phyloP scores from a whole-genome alignment of 2,329 filamentous ascomycete genomes.

The Sporothrix globosa region DNA sequence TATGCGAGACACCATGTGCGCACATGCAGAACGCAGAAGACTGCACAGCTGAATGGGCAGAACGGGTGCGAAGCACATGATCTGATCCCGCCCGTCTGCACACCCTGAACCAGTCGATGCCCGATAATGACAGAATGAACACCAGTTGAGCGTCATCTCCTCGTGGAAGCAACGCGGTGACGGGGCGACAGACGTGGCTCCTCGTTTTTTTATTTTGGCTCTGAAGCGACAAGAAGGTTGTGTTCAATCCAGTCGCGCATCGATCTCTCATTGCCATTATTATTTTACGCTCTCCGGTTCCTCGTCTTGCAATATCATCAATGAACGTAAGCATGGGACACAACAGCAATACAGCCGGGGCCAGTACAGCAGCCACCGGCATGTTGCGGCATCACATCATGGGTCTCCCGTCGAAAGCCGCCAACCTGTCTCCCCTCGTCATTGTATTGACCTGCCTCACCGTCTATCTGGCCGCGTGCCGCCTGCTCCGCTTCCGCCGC shows the following conservation, averaged over 20 bases:
- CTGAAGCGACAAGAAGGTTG: too few species aligned
- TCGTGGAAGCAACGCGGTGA: too few species aligned
- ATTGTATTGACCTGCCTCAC: conserved; percentile 32
- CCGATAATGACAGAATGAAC: too few species aligned
- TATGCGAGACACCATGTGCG: too few species aligned
- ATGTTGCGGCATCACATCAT: not conserved
- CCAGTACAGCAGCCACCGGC: not conserved
- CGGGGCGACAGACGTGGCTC: too few species aligned
- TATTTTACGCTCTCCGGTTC: not conserved
- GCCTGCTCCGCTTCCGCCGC: conserved; percentile 45
- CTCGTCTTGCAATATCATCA: not conserved
- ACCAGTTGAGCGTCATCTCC: too few species aligned
- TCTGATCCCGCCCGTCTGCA: not conserved
- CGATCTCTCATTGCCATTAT: not conserved
- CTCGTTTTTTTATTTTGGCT: too few species aligned
- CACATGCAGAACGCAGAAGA: too few species aligned
- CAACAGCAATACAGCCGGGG: not conserved
- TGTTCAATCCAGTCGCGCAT: too few species aligned
- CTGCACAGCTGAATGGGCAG: too few species aligned
- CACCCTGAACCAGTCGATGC: not conserved
- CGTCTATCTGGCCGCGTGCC: conserved; percentile 45
- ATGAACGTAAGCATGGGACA: not conserved
- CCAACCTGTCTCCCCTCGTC: not conserved
- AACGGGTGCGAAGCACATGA: not conserved
- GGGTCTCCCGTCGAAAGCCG: not conserved